Evolutionary conservation across 176 grass and related monocot species (phyloP), one percentile per base, ranked within the genome.

Genomic region (Carex myosuroides): DNA sequence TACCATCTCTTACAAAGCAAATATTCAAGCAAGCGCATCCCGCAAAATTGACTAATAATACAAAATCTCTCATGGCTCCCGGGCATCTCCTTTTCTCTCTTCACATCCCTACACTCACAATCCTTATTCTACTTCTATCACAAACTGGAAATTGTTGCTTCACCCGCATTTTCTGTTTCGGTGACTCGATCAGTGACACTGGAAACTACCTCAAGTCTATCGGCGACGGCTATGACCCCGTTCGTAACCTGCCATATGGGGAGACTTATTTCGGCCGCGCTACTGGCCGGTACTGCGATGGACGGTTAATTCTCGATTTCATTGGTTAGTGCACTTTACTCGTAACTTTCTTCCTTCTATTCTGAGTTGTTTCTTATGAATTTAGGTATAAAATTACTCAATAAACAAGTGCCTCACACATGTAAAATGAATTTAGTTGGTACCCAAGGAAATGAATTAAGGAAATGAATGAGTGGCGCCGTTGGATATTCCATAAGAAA

Each of bases 221-320:
- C 55, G 84, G 80, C 3, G 55, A 39, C 6, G 70, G 22, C 57
- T 81, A 59, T 4, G 83, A 56, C 85, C 79, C 83, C 0, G 73
- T 75, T 83, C 83, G 90, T 21, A 24, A 84, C 41, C 82, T 80
- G 52, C 94, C 94, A 9, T 97, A 94, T 11, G 94, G 94, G 29
- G 79, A 46, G 81, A 94, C 94, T 0, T 97, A 87, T 88, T 97
- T 92, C 54, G 84, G 87, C 30, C 83, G 11, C 1, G 85, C 92
- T 53, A 91, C 90, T 53, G 92, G 94, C 77, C 94, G 94, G 37
- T 90, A 84, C 5, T 92, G 85, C 41, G 83, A 97, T 70, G 94
- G 94, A 13, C 94, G 94, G 30, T 77, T 97, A 71, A 86, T 97
- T 79, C 86, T 97, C 46, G 94, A 97, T 88, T 97, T 97, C 88